Percentiles rank a stretch among this genome's conserved stretches.
Evolutionary conservation across 2,329 filamentous ascomycete genomes (phyloP).

Genomic region (Aspergillus uvarum): DNA sequence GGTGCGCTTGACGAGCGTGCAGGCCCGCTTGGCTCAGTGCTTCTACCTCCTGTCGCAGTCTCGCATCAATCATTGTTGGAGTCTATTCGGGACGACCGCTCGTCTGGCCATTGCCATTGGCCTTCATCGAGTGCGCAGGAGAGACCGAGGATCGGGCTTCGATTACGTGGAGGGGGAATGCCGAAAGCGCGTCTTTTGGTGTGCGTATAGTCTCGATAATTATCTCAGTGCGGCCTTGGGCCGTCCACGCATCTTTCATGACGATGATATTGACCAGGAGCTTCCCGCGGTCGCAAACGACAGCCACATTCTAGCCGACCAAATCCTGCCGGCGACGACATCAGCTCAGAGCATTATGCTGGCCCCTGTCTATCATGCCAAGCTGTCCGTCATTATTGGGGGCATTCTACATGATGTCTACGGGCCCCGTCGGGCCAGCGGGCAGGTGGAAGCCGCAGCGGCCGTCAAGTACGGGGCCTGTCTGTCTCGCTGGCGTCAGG

Average conservation of each 20-base stretch:
- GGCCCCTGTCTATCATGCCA: constrained; percentile 48
- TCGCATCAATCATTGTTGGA: constrained; percentile 39
- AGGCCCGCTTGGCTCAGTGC: constrained; percentile 43
- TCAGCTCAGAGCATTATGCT: constrained; percentile 44
- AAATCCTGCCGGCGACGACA: constrained; percentile 24
- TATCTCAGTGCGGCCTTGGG: constrained; percentile 21
- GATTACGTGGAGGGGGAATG: constrained; percentile 19
- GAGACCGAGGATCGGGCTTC: constrained; percentile 4
- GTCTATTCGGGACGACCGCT: constrained; percentile 34
- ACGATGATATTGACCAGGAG: constrained; percentile 23
- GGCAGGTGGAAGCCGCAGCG: constrained; percentile 29
- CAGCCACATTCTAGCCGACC: constrained; percentile 16
- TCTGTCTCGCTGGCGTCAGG: constrained; percentile 48
- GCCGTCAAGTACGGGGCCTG: constrained; percentile 45
- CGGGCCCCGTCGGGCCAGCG: constrained; percentile 14
- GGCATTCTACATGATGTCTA: constrained; percentile 49
- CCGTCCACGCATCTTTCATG: constrained; percentile 20
- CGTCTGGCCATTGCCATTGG: constrained; percentile 36
- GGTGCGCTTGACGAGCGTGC: constrained; percentile 37
- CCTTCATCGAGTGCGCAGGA: constrained; percentile 24
- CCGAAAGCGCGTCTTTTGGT: constrained; percentile 21
- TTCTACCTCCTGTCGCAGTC: constrained; percentile 36
- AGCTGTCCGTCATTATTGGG: constrained; percentile 46
- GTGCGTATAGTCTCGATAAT: constrained; percentile 20
- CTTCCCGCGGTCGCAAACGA: constrained; percentile 23